phyloP scores from a whole-genome alignment of 164 flowering plant species.

The Nelumbo lutea region DNA sequence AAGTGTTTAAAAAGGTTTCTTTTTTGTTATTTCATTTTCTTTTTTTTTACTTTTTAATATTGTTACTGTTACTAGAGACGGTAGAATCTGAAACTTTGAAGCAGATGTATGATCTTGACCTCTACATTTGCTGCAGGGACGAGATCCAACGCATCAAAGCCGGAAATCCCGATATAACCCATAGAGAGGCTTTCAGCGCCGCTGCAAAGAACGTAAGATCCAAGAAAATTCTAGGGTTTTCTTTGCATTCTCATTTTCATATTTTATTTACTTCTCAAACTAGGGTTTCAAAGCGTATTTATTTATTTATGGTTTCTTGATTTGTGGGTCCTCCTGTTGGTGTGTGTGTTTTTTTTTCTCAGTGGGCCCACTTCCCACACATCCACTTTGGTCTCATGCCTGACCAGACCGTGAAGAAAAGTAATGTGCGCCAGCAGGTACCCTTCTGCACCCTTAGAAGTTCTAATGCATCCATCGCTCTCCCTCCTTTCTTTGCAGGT shows the following conservation, averaged over 20 bases:
- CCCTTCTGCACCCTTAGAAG: no score
- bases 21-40: background rate
- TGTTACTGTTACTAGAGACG: background rate
- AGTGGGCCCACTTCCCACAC: conserved; percentile 99
- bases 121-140: conserved; percentile 48
- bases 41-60: background rate
- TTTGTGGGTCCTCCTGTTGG: conserved; percentile 9
- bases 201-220: conserved; percentile 96
- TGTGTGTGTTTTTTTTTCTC: conserved; percentile 7
- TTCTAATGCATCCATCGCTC: background rate
- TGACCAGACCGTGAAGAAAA: conserved; percentile 69
- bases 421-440: conserved; percentile 74
- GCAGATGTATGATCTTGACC: conserved; percentile 7
- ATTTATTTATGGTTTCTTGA: conserved; percentile 10
- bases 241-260: background rate
- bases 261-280: background rate
- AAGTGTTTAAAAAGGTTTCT: background rate
- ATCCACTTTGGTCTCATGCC: conserved; percentile 95
- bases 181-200: conserved; percentile 99
- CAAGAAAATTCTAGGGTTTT: conserved; percentile 25
- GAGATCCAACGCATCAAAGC: conserved; percentile 99
- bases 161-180: conserved; percentile 90
- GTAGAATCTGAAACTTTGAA: background rate
- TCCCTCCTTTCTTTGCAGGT: background rate
- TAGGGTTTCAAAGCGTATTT: conserved; percentile 13